A percentile compares a stretch with the other conserved stretches of the same genome.
phyloP scores from a whole-genome alignment of 1,284 basidiomycete species.

The Cystobasidium slooffiae region DNA sequence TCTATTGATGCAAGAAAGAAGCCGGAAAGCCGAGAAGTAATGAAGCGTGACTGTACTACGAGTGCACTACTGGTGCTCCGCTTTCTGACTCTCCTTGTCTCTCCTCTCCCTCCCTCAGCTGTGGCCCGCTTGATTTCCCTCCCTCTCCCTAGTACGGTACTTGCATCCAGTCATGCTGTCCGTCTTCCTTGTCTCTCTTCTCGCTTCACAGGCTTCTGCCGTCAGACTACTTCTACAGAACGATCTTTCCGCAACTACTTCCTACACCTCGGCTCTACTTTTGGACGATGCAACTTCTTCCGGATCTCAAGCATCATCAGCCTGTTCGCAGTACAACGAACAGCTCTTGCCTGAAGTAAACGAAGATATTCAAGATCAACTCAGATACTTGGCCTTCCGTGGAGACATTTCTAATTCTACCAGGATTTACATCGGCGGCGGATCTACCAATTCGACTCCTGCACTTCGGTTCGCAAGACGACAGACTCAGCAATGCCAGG shows the following conservation, averaged over 20 bases:
- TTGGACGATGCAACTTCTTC: slow-evolving; percentile 45
- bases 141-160: too few relatives aligned
- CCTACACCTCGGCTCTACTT: slow-evolving; percentile 47
- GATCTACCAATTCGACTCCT: slow-evolving; percentile 6
- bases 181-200: slow-evolving; percentile 5
- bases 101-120: neutral
- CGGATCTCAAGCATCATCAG: slow-evolving; percentile 43
- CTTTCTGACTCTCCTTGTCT: neutral
- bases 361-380: slow-evolving; percentile 40
- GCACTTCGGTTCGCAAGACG: slow-evolving; percentile 35
- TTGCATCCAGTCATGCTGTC: neutral
- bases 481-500: slow-evolving; percentile 27
- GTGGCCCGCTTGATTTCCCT: neutral
- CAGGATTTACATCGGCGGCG: slow-evolving; percentile 16
- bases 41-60: neutral
- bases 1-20: neutral
- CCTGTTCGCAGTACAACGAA: slow-evolving; percentile 49
- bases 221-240: slow-evolving; percentile 51
- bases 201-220: slow-evolving; percentile 7
- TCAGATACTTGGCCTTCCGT: slow-evolving; percentile 39
- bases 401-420: slow-evolving; percentile 38
- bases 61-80: neutral
- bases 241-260: slow-evolving; percentile 48
- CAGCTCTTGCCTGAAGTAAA: slow-evolving; percentile 45
- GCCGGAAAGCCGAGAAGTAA: slow-evolving; percentile 9